These are phyloP conservation scores for Tinospora cordifolia DNA, from an alignment of 164 flowering plant species.

Conservation along the genomic window DNA sequence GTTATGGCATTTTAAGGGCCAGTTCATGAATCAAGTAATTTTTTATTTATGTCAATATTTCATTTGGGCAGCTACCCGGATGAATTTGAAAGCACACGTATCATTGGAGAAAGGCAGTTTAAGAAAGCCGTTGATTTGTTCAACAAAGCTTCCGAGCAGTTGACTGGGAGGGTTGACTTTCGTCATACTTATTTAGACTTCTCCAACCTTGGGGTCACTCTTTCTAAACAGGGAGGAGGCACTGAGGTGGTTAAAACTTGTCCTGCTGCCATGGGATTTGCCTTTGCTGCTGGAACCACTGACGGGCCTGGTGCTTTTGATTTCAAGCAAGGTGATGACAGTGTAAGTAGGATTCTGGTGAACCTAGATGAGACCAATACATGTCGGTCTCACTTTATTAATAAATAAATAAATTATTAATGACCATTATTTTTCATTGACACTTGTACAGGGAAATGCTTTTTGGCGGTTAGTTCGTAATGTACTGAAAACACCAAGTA, in stretches of 20 bases:
- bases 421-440: constrained; percentile 3
- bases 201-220: constrained; percentile 70
- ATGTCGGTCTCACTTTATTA: neutral
- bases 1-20: neutral
- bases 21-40: neutral
- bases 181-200: constrained; percentile 73
- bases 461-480: constrained; percentile 85
- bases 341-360: constrained; percentile 29
- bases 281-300: constrained; percentile 98
- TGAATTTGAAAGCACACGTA: constrained; percentile 95
- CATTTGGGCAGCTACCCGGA: constrained; percentile 69
- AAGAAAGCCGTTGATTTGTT: constrained; percentile 74
- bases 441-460: constrained; percentile 69
- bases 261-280: constrained; percentile 98
- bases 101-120: constrained; percentile 88
- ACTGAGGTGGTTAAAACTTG: constrained; percentile 68
- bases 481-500: constrained; percentile 57
- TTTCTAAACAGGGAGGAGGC: constrained; percentile 52
- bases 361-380: neutral
- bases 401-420: too few relatives aligned
- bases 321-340: constrained; percentile 88
- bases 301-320: constrained; percentile 99
- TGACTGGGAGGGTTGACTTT: constrained; percentile 74
- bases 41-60: neutral
- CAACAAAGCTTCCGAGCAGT: constrained; percentile 62